Conservation (phyloP, 2,329 filamentous ascomycete genomes). For the Alternaria conjuncta region DNA sequence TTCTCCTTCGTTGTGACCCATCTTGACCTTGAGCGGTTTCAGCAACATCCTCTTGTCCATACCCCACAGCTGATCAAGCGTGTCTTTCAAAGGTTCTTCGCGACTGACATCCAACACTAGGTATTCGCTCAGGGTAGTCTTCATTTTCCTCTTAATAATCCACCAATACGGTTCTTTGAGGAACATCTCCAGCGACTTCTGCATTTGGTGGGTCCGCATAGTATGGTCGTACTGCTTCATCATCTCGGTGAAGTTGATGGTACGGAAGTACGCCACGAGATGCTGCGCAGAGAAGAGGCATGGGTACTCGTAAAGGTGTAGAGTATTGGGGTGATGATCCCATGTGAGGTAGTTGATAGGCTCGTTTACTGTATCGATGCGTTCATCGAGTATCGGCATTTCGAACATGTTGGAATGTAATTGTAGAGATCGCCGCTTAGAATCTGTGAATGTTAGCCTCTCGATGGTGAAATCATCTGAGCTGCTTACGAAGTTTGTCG, state of each 20-base stretch:
- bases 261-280: conserved; percentile 82
- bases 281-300: conserved; percentile 78
- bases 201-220: conserved; percentile 36
- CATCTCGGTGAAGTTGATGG: conserved; percentile 89
- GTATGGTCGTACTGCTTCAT: conserved; percentile 71
- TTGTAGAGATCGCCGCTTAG: conserved; percentile 48
- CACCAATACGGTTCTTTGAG: conserved; percentile 31
- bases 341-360: conserved; percentile 70
- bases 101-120: conserved; percentile 55
- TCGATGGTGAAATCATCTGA: too few species aligned
- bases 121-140: conserved; percentile 47
- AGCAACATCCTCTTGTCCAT: conserved; percentile 81
- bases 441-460: conserved; percentile 30
- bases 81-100: conserved; percentile 49
- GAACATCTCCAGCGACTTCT: conserved; percentile 31
- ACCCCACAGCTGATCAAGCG: conserved; percentile 87
- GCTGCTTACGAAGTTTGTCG: conserved; percentile 66
- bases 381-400: conserved; percentile 76
- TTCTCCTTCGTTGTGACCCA: conserved; percentile 81
- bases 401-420: conserved; percentile 70
- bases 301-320: conserved; percentile 80
- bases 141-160: conserved; percentile 41
- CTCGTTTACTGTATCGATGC: conserved; percentile 75
- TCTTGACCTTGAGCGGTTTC: conserved; percentile 84
- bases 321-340: conserved; percentile 66